These are phyloP conservation scores for Fusarium piperis DNA, from an alignment of 2,329 filamentous ascomycete genomes.

Conservation along the genomic window DNA sequence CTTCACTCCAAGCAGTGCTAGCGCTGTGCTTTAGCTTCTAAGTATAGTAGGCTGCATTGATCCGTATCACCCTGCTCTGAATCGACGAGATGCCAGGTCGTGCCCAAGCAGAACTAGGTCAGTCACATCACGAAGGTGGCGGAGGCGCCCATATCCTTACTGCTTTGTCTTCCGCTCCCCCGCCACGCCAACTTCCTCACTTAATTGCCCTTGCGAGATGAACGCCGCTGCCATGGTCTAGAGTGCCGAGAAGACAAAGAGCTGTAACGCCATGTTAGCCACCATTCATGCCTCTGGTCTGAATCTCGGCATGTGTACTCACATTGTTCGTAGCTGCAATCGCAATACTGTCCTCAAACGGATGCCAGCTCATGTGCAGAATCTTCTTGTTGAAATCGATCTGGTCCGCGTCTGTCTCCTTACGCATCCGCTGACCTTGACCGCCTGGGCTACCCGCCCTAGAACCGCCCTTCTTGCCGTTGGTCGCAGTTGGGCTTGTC, in stretches of 20 bases:
- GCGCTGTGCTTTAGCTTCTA: conserved; percentile 34
- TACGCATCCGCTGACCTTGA: conserved; percentile 93
- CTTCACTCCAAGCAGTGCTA: conserved; percentile 20
- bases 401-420: conserved; percentile 98
- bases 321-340: conserved; percentile 99
- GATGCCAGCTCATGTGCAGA: conserved; percentile 99
- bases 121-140: conserved; percentile 26
- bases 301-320: conserved; percentile 56
- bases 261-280: conserved; percentile 55
- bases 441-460: conserved; percentile 85
- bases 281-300: not conserved
- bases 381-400: conserved; percentile 99
- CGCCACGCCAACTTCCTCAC: conserved; percentile 24
- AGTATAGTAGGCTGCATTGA: conserved; percentile 37
- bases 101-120: conserved; percentile 32
- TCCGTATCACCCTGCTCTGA: conserved; percentile 34
- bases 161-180: conserved; percentile 27
- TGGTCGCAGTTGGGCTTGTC: conserved; percentile 74
- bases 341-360: conserved; percentile 98
- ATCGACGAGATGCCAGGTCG: conserved; percentile 26
- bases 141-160: conserved; percentile 27
- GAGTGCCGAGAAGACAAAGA: conserved; percentile 83
- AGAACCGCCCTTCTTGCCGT: conserved; percentile 88
- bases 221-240: conserved; percentile 52
- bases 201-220: conserved; percentile 37